These are phyloP conservation scores for Uronychia binucleata DNA, from an alignment of 73 alveolate genomes.

Conservation along the genomic window DNA sequence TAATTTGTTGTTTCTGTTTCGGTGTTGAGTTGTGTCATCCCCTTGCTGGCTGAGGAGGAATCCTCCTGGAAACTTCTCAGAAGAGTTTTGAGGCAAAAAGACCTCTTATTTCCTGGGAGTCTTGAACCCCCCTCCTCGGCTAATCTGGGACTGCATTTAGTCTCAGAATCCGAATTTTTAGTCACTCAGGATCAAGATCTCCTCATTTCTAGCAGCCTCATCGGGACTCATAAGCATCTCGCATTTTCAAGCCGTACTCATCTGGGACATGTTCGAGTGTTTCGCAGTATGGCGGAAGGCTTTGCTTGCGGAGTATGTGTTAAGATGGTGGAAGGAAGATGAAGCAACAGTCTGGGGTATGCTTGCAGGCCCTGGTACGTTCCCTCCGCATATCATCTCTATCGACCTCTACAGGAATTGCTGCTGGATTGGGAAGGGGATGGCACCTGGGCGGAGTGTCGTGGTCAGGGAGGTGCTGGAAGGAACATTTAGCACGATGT, in stretches of 20 bases:
- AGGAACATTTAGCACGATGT: neutral
- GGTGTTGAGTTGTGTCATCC: neutral
- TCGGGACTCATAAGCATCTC: neutral
- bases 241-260: neutral
- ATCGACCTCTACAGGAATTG: neutral
- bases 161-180: too few relatives aligned
- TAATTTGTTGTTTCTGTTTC: neutral
- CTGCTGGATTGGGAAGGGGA: neutral
- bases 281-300: neutral
- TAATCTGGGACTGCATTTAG: too few relatives aligned
- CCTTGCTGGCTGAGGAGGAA: neutral
- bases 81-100: too few relatives aligned
- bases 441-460: neutral
- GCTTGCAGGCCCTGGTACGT: neutral
- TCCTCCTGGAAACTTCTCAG: conserved; percentile 3
- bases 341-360: neutral
- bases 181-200: too few relatives aligned
- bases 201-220: too few relatives aligned
- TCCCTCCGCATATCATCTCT: neutral
- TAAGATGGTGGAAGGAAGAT: neutral
- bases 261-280: neutral
- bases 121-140: too few relatives aligned
- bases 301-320: neutral
- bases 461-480: neutral
- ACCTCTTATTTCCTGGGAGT: neutral